A percentile compares a stretch with the other conserved stretches of the same genome.
phyloP scores from a whole-genome alignment of 257 asterid species.

The Forsythia viridissima region DNA sequence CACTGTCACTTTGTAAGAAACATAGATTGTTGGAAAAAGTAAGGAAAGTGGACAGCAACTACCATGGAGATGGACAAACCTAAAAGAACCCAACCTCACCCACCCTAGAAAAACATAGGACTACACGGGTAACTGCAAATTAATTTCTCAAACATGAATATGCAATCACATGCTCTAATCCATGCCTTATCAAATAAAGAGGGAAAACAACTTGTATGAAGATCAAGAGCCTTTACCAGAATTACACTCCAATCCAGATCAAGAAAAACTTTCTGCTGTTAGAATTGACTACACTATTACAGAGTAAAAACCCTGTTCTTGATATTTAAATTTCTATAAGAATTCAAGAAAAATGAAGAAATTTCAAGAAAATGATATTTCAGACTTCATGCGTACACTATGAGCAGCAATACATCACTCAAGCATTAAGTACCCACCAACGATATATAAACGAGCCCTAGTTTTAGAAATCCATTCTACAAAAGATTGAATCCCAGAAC shows the following conservation, averaged over 20 bases:
- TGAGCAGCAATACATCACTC: slow-evolving; percentile 11
- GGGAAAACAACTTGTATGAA: background rate
- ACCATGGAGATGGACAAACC: slow-evolving; percentile 20
- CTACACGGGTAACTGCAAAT: no score
- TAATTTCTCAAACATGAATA: no score
- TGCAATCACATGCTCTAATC: background rate
- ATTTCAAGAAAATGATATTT: background rate
- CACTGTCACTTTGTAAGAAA: slow-evolving; percentile 8
- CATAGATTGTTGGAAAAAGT: background rate
- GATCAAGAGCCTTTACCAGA: no score
- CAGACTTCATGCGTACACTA: slow-evolving; percentile 23
- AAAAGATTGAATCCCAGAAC: background rate
- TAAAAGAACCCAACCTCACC: slow-evolving; percentile 18
- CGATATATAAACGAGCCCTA: slow-evolving; percentile 4
- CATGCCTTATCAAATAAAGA: background rate
- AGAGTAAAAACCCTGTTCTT: background rate
- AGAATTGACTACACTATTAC: background rate
- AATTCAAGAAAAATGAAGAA: background rate
- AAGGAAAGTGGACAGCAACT: slow-evolving; percentile 5
- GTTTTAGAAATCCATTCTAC: background rate
- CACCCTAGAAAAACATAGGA: no score
- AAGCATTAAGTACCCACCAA: background rate
- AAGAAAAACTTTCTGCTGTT: background rate
- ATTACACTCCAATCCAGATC: no score
- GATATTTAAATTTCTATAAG: background rate